Evolutionary conservation across 306 rosid genomes (phyloP).

Genomic region (Coriaria nepalensis): DNA sequence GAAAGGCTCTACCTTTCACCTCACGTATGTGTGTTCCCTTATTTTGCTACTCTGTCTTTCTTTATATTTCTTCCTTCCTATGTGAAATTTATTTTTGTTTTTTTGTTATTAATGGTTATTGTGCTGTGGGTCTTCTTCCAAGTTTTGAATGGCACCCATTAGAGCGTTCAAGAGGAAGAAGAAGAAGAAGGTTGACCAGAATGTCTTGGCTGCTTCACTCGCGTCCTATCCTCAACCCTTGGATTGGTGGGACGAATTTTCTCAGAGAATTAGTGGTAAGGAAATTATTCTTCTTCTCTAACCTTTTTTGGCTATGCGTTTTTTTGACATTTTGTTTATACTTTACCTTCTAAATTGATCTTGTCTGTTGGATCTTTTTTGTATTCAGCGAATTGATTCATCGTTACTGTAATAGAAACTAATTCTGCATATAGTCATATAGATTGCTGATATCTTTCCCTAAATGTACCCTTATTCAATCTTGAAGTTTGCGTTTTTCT

Average conservation of each 20-base stretch:
- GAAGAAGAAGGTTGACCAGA: conserved; percentile 48
- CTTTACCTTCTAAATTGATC: neutral
- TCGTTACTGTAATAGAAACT: conserved; percentile 10
- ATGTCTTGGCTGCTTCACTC: conserved; percentile 37
- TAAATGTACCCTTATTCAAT: no score
- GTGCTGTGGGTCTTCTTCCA: conserved; percentile 7
- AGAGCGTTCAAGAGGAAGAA: conserved; percentile 73
- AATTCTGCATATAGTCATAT: no score
- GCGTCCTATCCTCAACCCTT: conserved; percentile 31
- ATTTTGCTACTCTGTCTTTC: no score
- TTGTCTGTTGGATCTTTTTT: conserved; percentile 6
- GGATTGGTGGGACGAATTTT: conserved; percentile 89
- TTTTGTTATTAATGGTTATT: no score
- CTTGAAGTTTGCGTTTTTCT: no score
- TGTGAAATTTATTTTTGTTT: no score
- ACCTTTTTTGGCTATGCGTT: neutral
- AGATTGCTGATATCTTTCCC: no score
- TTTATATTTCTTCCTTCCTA: no score
- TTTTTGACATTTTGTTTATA: no score
- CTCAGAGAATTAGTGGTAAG: conserved; percentile 60
- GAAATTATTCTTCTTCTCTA: neutral
- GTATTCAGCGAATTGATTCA: conserved; percentile 5
- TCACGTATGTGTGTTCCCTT: no score
- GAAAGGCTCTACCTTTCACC: no score
- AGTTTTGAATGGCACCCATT: conserved; percentile 63